Conservation (phyloP, 805 yeast genomes). For the Candida ficus region DNA sequence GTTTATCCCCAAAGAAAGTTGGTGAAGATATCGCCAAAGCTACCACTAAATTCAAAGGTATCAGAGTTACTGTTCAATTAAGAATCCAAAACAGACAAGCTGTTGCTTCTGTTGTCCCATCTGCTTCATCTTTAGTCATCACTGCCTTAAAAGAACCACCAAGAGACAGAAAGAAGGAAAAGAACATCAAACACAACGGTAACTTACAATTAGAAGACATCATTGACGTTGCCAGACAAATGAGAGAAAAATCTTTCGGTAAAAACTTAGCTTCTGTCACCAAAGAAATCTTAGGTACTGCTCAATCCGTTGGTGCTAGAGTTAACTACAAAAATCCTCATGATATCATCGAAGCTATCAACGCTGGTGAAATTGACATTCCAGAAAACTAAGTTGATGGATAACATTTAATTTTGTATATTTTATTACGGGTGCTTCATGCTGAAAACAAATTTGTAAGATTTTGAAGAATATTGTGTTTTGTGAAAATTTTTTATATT, state of each 20-base stretch:
- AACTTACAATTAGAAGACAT: slow-evolving; percentile 96
- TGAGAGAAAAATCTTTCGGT: slow-evolving; percentile 97
- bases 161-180: slow-evolving; percentile 99
- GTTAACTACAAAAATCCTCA: slow-evolving; percentile 99
- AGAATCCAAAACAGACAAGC: slow-evolving; percentile 99
- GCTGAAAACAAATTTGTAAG: slow-evolving; percentile 4
- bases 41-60: slow-evolving; percentile 98
- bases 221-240: slow-evolving; percentile 94
- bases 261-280: slow-evolving; percentile 94
- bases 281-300: slow-evolving; percentile 99
- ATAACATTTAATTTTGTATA: slow-evolving; percentile 17
- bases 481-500: not conserved
- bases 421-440: slow-evolving; percentile 21
- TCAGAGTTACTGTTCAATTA: slow-evolving; percentile 97
- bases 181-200: slow-evolving; percentile 99
- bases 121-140: slow-evolving; percentile 98
- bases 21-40: slow-evolving; percentile 99
- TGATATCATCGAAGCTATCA: slow-evolving; percentile 96
- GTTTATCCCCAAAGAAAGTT: slow-evolving; percentile 99
- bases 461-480: not conserved
- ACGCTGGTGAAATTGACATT: slow-evolving; percentile 95
- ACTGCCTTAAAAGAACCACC: slow-evolving; percentile 99
- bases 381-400: slow-evolving; percentile 60
- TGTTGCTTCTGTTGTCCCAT: slow-evolving; percentile 96
- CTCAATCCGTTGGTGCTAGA: slow-evolving; percentile 99